Base-by-base conservation (phyloP, 2,329 filamentous ascomycete species). In the Sporothrix euskadiensis region DNA sequence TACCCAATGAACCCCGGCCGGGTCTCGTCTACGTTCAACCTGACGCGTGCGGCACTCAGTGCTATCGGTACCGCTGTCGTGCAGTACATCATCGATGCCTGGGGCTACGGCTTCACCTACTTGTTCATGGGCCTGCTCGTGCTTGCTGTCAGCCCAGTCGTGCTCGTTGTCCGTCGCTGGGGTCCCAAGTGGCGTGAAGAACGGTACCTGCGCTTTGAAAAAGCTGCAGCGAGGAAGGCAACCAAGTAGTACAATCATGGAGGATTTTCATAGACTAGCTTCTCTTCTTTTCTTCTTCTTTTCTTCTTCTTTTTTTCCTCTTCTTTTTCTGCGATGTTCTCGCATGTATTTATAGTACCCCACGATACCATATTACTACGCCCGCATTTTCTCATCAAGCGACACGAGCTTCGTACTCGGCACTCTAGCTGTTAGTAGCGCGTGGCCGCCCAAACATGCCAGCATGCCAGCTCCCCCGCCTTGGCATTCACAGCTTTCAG, bases 1-100 rank as follows among this genome's bases (percentile, higher is more conserved):
- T 84, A 84, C 75, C 83, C 82, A 1, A 78, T 78, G 71, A 81
- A 82, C 54, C 81, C 83, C 0, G 81, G 82, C 0, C 80, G 82
- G 4, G 82, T 83, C 0, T 83, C 82, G 9, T 84, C 83, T 0
- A 79, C 82, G 0, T 83, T 83, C 70, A 84, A 85, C 73, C 75
- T 85, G 41, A 80, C 81, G 0, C 77, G 83, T 39, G 84, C 82
- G 66, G 74, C 80, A 4, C 77, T 84, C 57, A 83, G 81, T 30
- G 84, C 83, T 3, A 76, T 80, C 1, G 83, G 81, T 7, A 83
- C 81, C 0, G 83, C 81, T 0, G 77, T 83, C 7, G 79, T 85
- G 12, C 81, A 83, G 71, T 78, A 80, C 73, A 81, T 85, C 71
- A 81, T 84, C 52, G 78, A 82, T n/a, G 79, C 79, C 0, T 81